phyloP scores from a whole-genome alignment of 2,329 filamentous ascomycete genomes.

The Penicillium sp. region DNA sequence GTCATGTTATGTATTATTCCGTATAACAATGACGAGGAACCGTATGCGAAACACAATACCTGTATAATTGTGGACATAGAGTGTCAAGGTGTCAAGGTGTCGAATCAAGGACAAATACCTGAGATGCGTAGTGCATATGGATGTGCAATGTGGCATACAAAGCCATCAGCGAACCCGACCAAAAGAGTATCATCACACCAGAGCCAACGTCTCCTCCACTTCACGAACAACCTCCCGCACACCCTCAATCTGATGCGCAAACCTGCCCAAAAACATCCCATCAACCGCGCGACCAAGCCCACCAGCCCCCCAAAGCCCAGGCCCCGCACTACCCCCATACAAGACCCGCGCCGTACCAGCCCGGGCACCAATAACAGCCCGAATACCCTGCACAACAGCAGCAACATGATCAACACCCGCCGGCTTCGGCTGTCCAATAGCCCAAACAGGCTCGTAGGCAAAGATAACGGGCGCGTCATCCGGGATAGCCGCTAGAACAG shows the following conservation, averaged over 20 bases:
- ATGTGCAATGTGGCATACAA: not conserved
- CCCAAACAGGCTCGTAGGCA: constrained; percentile 88
- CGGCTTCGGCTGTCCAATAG: constrained; percentile 72
- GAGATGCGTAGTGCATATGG: too few relatives aligned
- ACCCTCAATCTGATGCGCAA: constrained; percentile 72
- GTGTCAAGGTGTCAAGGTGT: not conserved
- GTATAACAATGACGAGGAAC: constrained; percentile 24
- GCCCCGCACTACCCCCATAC: constrained; percentile 80
- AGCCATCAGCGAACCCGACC: not conserved
- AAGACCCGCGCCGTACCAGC: constrained; percentile 65
- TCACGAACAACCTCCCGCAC: constrained; percentile 71
- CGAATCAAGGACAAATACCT: not conserved
- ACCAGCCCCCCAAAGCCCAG: constrained; percentile 62
- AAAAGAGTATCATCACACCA: not conserved
- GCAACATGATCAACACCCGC: constrained; percentile 71
- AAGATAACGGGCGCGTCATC: constrained; percentile 67
- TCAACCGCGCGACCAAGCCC: constrained; percentile 68
- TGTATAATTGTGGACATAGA: not conserved
- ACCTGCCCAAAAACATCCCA: constrained; percentile 76
- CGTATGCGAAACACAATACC: constrained; percentile 22
- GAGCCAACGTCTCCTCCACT: constrained; percentile 52
- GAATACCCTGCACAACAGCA: constrained; percentile 64
- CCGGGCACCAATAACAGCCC: constrained; percentile 53
- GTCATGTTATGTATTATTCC: constrained; percentile 5
- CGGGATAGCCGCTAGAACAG: constrained; percentile 61